Evolutionary conservation across 2,329 filamentous ascomycete genomes (phyloP).

Genomic region (Calonectria honghensis): DNA sequence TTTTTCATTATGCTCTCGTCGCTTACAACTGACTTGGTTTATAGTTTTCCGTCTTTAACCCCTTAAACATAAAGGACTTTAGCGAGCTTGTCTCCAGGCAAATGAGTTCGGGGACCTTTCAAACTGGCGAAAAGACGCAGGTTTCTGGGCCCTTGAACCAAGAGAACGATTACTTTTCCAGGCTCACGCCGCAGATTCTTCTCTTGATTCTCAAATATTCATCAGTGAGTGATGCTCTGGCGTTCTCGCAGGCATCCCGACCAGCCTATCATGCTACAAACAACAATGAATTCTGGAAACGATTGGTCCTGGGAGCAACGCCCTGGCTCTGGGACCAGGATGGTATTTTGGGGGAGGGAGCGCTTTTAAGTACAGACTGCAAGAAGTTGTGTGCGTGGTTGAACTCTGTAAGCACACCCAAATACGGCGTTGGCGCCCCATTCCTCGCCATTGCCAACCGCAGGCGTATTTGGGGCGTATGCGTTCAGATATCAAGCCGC

Average conservation of each 20-base stretch:
- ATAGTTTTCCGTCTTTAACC: slow-evolving; percentile 31
- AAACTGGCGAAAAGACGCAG: not conserved
- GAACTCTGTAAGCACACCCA: not conserved
- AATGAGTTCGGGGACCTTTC: not conserved
- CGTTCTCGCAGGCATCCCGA: not conserved
- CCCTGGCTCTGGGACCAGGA: slow-evolving; percentile 36
- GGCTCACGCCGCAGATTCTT: slow-evolving; percentile 15
- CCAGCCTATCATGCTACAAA: slow-evolving; percentile 6
- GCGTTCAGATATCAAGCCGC: not conserved
- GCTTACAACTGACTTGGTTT: not conserved
- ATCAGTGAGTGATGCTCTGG: not conserved
- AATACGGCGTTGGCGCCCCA: slow-evolving; percentile 1
- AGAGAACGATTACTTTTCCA: slow-evolving; percentile 11
- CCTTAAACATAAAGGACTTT: slow-evolving; percentile 1
- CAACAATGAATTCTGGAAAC: slow-evolving; percentile 32
- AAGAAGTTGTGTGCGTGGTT: slow-evolving; percentile 31
- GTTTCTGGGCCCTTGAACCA: no score
- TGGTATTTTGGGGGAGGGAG: not conserved
- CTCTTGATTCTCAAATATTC: not conserved
- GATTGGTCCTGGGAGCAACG: not conserved
- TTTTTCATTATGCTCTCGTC: no score
- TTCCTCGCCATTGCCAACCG: slow-evolving; percentile 38
- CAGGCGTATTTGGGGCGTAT: slow-evolving; percentile 33
- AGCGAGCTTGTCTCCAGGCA: not conserved
- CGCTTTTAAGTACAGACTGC: not conserved